These are phyloP conservation scores for Epichloe gansuensis DNA, from an alignment of 2,329 filamentous ascomycete species.

Conservation along the genomic window DNA sequence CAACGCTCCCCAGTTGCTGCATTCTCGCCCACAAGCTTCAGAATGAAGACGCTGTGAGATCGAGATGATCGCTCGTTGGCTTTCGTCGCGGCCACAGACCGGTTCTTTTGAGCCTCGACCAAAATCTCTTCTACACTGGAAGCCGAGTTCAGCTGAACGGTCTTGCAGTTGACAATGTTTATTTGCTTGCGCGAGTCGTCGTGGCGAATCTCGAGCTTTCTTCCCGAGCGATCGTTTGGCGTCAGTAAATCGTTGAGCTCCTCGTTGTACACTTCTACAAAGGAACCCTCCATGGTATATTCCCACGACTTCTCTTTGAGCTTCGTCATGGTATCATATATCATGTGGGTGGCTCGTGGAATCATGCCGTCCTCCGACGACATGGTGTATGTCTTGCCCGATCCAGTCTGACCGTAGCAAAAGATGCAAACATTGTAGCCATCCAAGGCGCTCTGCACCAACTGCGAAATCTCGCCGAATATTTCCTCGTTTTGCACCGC, in stretches of 20 bases:
- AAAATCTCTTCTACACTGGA: conserved; percentile 71
- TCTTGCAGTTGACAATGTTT: conserved; percentile 65
- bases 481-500: conserved; percentile 67
- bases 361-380: conserved; percentile 88
- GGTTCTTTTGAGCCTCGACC: conserved; percentile 67
- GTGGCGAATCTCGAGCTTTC: conserved; percentile 81
- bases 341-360: conserved; percentile 80
- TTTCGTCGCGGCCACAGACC: conserved; percentile 91
- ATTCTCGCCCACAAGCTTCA: conserved; percentile 65
- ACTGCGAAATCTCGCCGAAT: conserved; percentile 91
- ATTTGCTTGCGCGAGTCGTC: conserved; percentile 74
- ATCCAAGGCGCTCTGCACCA: conserved; percentile 91
- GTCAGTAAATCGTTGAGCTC: conserved; percentile 80
- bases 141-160: conserved; percentile 64
- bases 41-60: conserved; percentile 91
- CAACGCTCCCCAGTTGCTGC: conserved; percentile 65
- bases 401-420: conserved; percentile 94
- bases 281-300: conserved; percentile 88
- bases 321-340: conserved; percentile 74
- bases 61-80: conserved; percentile 90
- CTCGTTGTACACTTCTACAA: conserved; percentile 97
- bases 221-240: conserved; percentile 45
- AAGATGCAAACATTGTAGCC: conserved; percentile 99
- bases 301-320: conserved; percentile 86
- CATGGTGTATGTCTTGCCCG: conserved; percentile 96